Conservation (phyloP, 352 stramenopile species). For the Phytophthora pini region DNA sequence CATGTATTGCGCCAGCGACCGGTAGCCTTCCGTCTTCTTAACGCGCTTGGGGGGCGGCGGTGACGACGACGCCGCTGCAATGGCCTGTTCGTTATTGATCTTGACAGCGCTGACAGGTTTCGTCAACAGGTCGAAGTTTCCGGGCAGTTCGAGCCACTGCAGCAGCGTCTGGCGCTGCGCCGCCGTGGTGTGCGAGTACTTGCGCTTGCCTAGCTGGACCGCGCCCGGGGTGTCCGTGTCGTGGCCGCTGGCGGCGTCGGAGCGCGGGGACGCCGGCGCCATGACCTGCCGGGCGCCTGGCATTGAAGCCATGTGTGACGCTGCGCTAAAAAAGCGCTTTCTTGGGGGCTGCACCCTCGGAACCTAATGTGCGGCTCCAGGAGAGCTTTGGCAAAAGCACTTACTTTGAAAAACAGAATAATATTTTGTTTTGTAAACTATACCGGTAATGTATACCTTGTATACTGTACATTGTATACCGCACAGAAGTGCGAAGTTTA, state of each 20-base stretch:
- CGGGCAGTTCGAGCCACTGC: slow-evolving; percentile 59
- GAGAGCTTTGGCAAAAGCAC: background rate
- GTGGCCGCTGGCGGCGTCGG: slow-evolving; percentile 18
- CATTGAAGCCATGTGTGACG: slow-evolving; percentile 32
- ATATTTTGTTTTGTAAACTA: too few relatives aligned
- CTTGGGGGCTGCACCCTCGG: slow-evolving; percentile 18
- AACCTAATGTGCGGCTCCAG: slow-evolving; percentile 8
- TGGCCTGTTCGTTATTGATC: background rate
- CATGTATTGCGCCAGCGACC: slow-evolving; percentile 55
- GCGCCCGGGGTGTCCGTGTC: slow-evolving; percentile 26
- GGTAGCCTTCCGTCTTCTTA: slow-evolving; percentile 65
- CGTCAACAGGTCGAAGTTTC: slow-evolving; percentile 57
- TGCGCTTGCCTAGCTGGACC: slow-evolving; percentile 31
- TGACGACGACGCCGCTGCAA: slow-evolving; percentile 2
- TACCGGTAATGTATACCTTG: too few relatives aligned
- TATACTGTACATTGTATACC: too few relatives aligned
- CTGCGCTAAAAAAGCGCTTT: slow-evolving; percentile 21
- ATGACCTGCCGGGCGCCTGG: slow-evolving; percentile 5
- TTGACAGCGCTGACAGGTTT: slow-evolving; percentile 14
- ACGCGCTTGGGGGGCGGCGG: slow-evolving; percentile 31
- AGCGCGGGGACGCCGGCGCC: slow-evolving; percentile 20
- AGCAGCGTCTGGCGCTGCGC: slow-evolving; percentile 55
- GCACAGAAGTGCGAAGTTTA: too few relatives aligned
- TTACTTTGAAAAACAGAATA: too few relatives aligned
- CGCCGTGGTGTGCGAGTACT: slow-evolving; percentile 59